Base-by-base conservation (phyloP, 495 filamentous ascomycete genomes). In the Pseudoneurospora amorphoporcata region DNA sequence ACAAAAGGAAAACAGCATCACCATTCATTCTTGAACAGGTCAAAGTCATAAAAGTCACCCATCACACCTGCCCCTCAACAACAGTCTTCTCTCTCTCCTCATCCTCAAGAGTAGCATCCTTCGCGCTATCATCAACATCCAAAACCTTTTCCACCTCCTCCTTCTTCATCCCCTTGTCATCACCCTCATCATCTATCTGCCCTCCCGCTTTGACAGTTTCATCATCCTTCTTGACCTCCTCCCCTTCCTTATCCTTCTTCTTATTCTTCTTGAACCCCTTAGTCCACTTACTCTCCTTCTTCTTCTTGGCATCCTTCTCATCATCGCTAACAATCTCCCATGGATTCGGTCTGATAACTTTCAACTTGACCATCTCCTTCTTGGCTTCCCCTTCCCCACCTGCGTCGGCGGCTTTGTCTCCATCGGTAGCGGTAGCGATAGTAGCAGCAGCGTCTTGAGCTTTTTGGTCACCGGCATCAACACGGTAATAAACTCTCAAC, bases 401-500 rank as follows among this genome's bases (percentile, higher is more conserved):
- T 65, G 12, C 53, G 5, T 1, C 40, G 29, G 6, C 53, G 6
- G 19, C 23, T 32, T 65, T 65, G 6, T 32, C 53, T 32, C 7
- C 53, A 65, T 10, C 12, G 4, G 19, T 29, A 7, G 9, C 47
- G 10, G 19, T 8, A 40, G 12, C 10, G 10, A 12, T 12, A 39
- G 39, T 9, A 39, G 39, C 39, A 39, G 39, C 39, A 39, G 4
- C 19, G 12, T 29, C 45, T 29, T 53, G 19, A 29, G 2, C 9
- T 39, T 39, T 9, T 9, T 39, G 8, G 8, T 39, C 39, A 39
- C 23, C 23, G 23, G 10, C 1, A 17, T 65, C 81, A 3, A 89
- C 88, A 86, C 80, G 79, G 72, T 83, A 89, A 79, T 93, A 95
- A 2, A 97, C 88, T 39, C 90, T 84, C 65, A 97, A 77, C 0